Conservation (phyloP, 2,329 filamentous ascomycete genomes). For the Fusarium aywerte region DNA sequence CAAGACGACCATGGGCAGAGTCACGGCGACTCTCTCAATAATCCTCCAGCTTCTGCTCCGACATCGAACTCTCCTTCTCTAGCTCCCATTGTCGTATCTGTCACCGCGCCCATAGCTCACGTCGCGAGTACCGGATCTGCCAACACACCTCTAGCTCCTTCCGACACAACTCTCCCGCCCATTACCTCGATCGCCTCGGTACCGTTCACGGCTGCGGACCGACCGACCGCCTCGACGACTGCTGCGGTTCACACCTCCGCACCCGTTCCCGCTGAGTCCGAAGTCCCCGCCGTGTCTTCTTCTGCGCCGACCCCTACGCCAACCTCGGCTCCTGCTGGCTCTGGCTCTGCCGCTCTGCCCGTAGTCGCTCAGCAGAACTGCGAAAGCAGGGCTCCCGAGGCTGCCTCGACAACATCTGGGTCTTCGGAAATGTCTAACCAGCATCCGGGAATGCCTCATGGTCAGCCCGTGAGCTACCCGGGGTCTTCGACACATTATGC, state of each 20-base stretch:
- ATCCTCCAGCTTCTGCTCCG: conserved; percentile 42
- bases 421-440: conserved; percentile 51
- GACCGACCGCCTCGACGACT: conserved; percentile 35
- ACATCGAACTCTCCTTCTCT: conserved; percentile 43
- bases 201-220: conserved; percentile 28
- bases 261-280: conserved; percentile 31
- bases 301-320: conserved; percentile 30
- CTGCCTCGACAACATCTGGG: conserved; percentile 37
- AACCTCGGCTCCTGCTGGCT: conserved; percentile 32
- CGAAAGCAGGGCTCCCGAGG: conserved; percentile 47
- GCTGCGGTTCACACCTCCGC: conserved; percentile 29
- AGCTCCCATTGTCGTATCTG: conserved; percentile 40
- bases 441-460: conserved; percentile 47
- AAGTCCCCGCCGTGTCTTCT: conserved; percentile 23
- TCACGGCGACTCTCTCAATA: conserved; percentile 46
- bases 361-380: conserved; percentile 48
- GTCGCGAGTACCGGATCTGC: conserved; percentile 19
- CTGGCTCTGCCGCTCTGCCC: conserved; percentile 32
- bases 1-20: conserved; percentile 48
- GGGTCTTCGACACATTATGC: conserved; percentile 42
- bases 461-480: conserved; percentile 47
- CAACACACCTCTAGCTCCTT: conserved; percentile 19
- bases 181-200: conserved; percentile 33
- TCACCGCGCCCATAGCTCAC: conserved; percentile 37
- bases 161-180: conserved; percentile 35